phyloP scores from a whole-genome alignment of 768 basidiomycete genomes.

The Butyriboletus loyo region DNA sequence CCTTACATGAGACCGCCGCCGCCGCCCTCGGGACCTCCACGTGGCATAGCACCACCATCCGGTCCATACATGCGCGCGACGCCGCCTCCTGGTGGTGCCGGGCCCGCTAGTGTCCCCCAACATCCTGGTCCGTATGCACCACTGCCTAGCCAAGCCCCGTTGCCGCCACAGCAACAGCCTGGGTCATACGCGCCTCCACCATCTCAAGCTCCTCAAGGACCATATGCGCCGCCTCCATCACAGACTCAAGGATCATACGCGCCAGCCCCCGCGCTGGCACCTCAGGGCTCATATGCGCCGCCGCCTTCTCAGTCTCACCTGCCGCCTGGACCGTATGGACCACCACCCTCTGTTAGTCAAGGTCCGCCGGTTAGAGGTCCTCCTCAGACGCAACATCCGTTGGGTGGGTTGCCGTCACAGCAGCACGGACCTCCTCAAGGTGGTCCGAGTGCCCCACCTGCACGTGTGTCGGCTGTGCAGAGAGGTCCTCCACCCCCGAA shows the following conservation, averaged over 20 bases:
- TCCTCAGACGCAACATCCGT: slow-evolving; percentile 31
- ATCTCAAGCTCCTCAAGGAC: slow-evolving; percentile 26
- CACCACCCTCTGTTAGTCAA: slow-evolving; percentile 23
- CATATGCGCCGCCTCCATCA: slow-evolving; percentile 29
- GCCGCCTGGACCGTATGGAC: slow-evolving; percentile 26
- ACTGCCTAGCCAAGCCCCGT: slow-evolving; percentile 11
- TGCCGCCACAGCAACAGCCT: slow-evolving; percentile 19
- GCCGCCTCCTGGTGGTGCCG: slow-evolving; percentile 38
- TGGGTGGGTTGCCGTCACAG: slow-evolving; percentile 23
- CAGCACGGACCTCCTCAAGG: slow-evolving; percentile 29
- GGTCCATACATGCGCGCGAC: slow-evolving; percentile 38
- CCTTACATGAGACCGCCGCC: slow-evolving; percentile 43
- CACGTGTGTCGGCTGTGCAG: slow-evolving; percentile 32
- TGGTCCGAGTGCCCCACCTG: slow-evolving; percentile 25
- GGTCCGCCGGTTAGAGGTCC: slow-evolving; percentile 28
- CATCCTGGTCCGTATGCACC: slow-evolving; percentile 29
- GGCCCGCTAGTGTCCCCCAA: slow-evolving; percentile 27
- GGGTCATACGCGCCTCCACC: slow-evolving; percentile 24
- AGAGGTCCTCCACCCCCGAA: slow-evolving; percentile 46
- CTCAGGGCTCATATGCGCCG: slow-evolving; percentile 26
- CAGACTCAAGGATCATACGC: slow-evolving; percentile 18
- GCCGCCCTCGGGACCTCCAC: slow-evolving; percentile 30
- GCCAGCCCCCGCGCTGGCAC: slow-evolving; percentile 15
- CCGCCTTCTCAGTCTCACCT: slow-evolving; percentile 13
- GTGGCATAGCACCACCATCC: slow-evolving; percentile 30